phyloP scores from a whole-genome alignment of 768 basidiomycete genomes.

The Tylopilus cervinicoccineus region DNA sequence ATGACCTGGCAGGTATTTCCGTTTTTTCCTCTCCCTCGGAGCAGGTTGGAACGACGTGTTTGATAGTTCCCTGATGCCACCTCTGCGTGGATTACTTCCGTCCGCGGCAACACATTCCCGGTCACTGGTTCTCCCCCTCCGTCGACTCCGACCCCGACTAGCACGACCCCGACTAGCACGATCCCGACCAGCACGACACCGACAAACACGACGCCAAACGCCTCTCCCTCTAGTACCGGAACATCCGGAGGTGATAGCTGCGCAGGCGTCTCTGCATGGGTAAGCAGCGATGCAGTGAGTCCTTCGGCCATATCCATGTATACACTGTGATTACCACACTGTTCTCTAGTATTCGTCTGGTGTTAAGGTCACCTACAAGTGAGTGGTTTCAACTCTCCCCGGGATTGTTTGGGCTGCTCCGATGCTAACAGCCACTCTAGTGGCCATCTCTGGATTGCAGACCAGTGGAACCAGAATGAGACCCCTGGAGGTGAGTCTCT shows the following conservation, averaged over 20 bases:
- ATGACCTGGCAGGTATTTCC: slow-evolving; percentile 24
- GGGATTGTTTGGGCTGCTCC: not conserved
- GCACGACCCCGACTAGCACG: not conserved
- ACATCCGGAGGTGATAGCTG: slow-evolving; percentile 24
- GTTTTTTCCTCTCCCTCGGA: not conserved
- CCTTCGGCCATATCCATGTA: too few species aligned
- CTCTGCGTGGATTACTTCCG: not conserved
- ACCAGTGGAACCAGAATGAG: slow-evolving; percentile 42
- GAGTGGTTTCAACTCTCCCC: not conserved
- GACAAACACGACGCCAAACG: not conserved
- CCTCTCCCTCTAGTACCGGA: not conserved
- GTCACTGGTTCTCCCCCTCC: not conserved
- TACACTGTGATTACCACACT: not conserved
- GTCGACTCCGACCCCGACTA: not conserved
- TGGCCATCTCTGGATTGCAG: slow-evolving; percentile 44
- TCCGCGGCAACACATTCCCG: not conserved
- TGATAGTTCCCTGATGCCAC: not conserved
- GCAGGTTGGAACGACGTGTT: not conserved
- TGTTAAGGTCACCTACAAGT: slow-evolving; percentile 39
- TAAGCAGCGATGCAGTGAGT: slow-evolving; percentile 34
- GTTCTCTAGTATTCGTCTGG: slow-evolving; percentile 40
- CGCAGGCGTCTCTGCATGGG: slow-evolving; percentile 43
- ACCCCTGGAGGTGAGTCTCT: slow-evolving; percentile 21
- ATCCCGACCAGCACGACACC: not conserved
- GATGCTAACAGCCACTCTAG: slow-evolving; percentile 21